Base-by-base conservation (phyloP, 2,329 filamentous ascomycete genomes). In the Penicillium frequentans region DNA sequence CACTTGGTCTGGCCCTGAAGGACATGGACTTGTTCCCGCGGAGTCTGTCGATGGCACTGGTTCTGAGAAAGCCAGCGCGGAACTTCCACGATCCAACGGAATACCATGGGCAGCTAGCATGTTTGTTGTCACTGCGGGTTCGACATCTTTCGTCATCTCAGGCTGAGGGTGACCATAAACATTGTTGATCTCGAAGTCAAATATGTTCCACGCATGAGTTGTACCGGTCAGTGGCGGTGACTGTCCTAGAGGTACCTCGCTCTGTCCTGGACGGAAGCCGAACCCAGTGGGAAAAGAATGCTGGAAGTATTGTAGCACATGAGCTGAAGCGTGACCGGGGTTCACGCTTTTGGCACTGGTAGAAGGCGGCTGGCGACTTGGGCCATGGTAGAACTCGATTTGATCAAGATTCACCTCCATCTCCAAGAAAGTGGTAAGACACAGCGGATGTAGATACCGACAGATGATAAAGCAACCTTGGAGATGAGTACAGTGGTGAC, bases 121-220 rank as follows among this genome's bases (percentile, higher is more conserved):
- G 31, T 27, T 35, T 56, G 4, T 56, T 59, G 23, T 54, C 19
- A 49, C 54, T 50, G 7, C 1, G 29, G 31, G 27, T 45, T 42
- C 56, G 44, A 56, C 23, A 47, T 42, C 54, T 53, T 57, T 50
- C n/a, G 43, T 31, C 4, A 44, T 16, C 26, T 39, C 8, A 55
- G 39, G 21, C 47, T 2, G 29, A 55, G 47, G 46, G 10, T 37
- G 47, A 9, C 37, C 13, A 10, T 33, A 33, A 13, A 14, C 5
- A 33, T 33, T n/a, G 24, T 58, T 51, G 24, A 59, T 56, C 56
- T 52, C 44, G 29, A 58, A 33, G 26, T 58, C 29, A 55, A 55
- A 58, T 35, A 52, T 52, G 6, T 58, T 58, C 56, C 29, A 58
- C 47, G 49, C 5, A 52, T 58, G n/a, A 49, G 52, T 55, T 46